Base-by-base conservation (phyloP, 441 rosid species). In the Adansonia rubrostipa region DNA sequence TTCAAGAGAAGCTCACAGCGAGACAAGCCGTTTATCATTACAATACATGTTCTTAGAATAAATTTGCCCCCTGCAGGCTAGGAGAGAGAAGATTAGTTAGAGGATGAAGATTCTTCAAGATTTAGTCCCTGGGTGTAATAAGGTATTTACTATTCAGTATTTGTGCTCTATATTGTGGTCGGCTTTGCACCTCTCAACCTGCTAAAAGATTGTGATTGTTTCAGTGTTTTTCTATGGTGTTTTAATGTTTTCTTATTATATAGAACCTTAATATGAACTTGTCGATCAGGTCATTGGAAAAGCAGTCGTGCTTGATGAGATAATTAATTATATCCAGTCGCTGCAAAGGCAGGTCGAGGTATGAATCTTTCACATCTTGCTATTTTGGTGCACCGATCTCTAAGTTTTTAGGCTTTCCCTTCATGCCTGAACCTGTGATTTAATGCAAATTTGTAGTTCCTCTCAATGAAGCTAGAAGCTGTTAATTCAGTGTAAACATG, bases 61-160 rank as follows among this genome's bases (percentile, higher is more conserved):
- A 61, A 5, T 65, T 54, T 69, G 9, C 42, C 1, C 42, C 84
- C 79, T 78, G 71, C 87, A 91, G 95, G 95, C 93, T 60, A 85
- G 95, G 81, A 81, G 95, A 87, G 95, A 91, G 80, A 89, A 88
- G 80, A 91, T 91, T 24, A 89, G 95, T 4, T 92, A 87, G 84
- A 87, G 91, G 81, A 91, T 91, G 95, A 91, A 86, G 9, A 84
- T 87, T 86, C 93, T 91, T 70, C 95, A 91, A 82, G 95, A 89
- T 85, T 78, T 91, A 73, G 90, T 91, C 70, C 95, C 93, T 0
- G 92, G 93, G 56, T 91, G 93, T 83, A 88, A 86, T 73, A 91
- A 89, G 95, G 95, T 91, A 83, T 63, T 47, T 51, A 67, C 48
- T 53, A 17, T 19, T 57, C 58, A 22, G 19, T 19, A 45, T 7